A percentile compares a stretch with the other conserved stretches of the same genome.
Evolutionary conservation across 2,329 filamentous ascomycete species (phyloP).

Genomic region (Dactylellina cionopaga): DNA sequence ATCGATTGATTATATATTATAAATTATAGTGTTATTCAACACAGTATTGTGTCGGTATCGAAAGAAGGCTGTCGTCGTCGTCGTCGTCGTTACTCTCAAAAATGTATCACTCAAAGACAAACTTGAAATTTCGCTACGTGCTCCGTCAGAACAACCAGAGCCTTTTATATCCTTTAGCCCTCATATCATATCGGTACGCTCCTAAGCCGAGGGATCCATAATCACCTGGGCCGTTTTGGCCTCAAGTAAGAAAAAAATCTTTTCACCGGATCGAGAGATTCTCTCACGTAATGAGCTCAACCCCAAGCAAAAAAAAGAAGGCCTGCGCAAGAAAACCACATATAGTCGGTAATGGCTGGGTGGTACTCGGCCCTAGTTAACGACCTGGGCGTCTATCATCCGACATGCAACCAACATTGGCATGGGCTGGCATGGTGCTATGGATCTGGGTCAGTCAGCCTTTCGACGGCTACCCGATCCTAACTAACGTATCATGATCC

Average conservation of each 20-base stretch:
- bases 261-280: slow-evolving; percentile 47
- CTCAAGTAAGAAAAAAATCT: slow-evolving; percentile 10
- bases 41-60: too few relatives aligned
- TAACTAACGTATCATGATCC: slow-evolving; percentile 23
- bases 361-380: slow-evolving; percentile 9
- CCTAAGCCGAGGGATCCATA: not conserved
- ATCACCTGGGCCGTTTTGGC: slow-evolving; percentile 32
- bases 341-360: too few relatives aligned
- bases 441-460: too few relatives aligned
- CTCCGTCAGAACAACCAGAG: too few relatives aligned
- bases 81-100: too few relatives aligned
- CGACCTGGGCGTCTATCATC: slow-evolving; percentile 32
- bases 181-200: not conserved
- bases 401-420: too few relatives aligned
- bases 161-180: not conserved
- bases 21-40: too few relatives aligned
- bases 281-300: slow-evolving; percentile 53
- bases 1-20: not conserved
- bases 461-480: not conserved
- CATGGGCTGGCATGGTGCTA: too few relatives aligned
- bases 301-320: slow-evolving; percentile 3
- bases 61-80: too few relatives aligned
- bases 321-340: slow-evolving; percentile 2
- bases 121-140: too few relatives aligned
- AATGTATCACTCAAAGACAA: too few relatives aligned